Percentiles rank a stretch among this genome's conserved stretches.
phyloP scores from a whole-genome alignment of 495 filamentous ascomycete species.

The Evansstolkia leycettana region DNA sequence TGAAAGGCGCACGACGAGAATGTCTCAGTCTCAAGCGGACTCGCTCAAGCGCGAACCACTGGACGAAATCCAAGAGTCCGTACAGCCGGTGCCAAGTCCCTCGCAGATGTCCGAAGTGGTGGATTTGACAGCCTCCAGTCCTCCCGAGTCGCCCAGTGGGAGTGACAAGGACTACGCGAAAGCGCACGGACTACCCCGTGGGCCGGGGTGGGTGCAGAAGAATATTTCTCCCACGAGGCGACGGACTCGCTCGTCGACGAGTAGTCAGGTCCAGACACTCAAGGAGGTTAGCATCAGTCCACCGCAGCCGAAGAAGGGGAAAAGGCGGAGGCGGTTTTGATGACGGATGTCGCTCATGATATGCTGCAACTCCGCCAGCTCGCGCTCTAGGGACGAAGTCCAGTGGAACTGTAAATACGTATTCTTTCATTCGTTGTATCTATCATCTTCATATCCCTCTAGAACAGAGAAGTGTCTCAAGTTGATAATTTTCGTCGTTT shows the following conservation, averaged over 20 bases:
- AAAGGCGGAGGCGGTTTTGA: conserved; percentile 5
- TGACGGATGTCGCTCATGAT: too few relatives aligned
- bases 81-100: conserved; percentile 5
- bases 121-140: conserved; percentile 32
- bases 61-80: conserved; percentile 2
- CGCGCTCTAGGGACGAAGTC: too few relatives aligned
- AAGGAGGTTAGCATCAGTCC: conserved; percentile 18
- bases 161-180: conserved; percentile 19
- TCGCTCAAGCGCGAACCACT: not conserved
- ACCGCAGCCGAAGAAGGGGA: conserved; percentile 6
- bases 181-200: conserved; percentile 17
- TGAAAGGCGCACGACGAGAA: too few relatives aligned
- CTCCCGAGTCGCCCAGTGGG: conserved; percentile 16
- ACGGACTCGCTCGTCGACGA: conserved; percentile 12
- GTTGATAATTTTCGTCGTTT: too few relatives aligned
- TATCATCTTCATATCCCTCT: too few relatives aligned
- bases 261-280: conserved; percentile 7
- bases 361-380: too few relatives aligned
- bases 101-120: conserved; percentile 22
- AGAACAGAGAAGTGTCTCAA: too few relatives aligned
- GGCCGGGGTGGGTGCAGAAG: conserved; percentile 26
- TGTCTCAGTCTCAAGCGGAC: too few relatives aligned
- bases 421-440: too few relatives aligned
- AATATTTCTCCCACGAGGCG: conserved; percentile 6
- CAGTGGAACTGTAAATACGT: too few relatives aligned